A percentile compares a stretch with the other conserved stretches of the same genome.
Conservation (phyloP, 2,329 filamentous ascomycete species). For the Fragosphaeria purpurea region DNA sequence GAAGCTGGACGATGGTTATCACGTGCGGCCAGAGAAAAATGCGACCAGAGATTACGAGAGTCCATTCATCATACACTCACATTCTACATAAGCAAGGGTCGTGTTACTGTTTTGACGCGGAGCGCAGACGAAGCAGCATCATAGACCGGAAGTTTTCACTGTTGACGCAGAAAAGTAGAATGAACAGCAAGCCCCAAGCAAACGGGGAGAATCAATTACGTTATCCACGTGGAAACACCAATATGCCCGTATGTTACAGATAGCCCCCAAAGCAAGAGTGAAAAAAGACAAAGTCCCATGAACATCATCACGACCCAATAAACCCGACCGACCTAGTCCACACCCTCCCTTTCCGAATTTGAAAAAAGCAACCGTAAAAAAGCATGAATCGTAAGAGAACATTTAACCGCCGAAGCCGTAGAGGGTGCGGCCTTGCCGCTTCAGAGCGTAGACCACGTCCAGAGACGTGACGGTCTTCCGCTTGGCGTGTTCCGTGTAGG, state of each 20-base stretch:
- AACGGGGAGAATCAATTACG: conserved; percentile 14
- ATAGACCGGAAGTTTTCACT: not conserved
- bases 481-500: conserved; percentile 73
- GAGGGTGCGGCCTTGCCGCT: conserved; percentile 64
- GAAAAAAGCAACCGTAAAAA: conserved; percentile 13
- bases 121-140: conserved; percentile 7
- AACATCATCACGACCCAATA: conserved; percentile 18
- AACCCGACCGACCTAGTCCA: conserved; percentile 9
- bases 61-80: no score
- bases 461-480: conserved; percentile 68
- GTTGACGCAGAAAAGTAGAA: not conserved
- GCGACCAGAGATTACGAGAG: no score
- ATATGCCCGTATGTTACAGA: conserved; percentile 18
- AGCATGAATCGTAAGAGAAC: conserved; percentile 13
- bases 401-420: conserved; percentile 84
- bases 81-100: no score
- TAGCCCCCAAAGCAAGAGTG: conserved; percentile 7
- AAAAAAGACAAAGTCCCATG: conserved; percentile 18
- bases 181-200: not conserved
- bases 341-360: no score
- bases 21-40: no score
- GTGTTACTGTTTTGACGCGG: no score
- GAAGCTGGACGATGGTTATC: no score
- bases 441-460: conserved; percentile 58
- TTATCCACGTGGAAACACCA: conserved; percentile 17